Evolutionary conservation across 441 rosid genomes (phyloP), one percentile per base, ranked within the genome.

Genomic region (Isatis lusitanica): DNA sequence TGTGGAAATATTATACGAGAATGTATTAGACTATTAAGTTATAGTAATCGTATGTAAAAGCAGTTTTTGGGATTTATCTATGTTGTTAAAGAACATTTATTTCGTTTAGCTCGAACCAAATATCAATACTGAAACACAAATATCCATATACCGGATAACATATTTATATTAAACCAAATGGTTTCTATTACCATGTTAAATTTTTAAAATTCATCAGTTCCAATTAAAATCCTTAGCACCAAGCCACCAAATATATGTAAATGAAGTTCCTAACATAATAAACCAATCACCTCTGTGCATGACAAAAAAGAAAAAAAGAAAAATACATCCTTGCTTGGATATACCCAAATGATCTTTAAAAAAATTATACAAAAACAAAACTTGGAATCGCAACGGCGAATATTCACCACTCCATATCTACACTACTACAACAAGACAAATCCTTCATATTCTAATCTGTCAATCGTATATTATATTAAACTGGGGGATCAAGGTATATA

Each of bases 321-420:
- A n/a, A n/a, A n/a, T n/a, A n/a, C 42, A 42, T 15, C n/a, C 30
- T 53, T 74, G 16, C 17, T 48, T 59, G 62, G 60, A 64, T 57
- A 63, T 42, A 42, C 38, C 50, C 44, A 55, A 46, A 46, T 56
- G 24, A 12, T 46, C 18, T 38, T 36, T 13, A 38, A 38, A 57
- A 65, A 48, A 66, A 21, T 30, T 48, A 51, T 57, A 48, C 9
- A 28, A 56, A 21, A 28, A 26, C 4, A 55, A 58, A 64, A 21
- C 10, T 48, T 70, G 73, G 76, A 65, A 71, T 76, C 72, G 42
- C 16, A 31, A 28, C 24, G 9, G 8, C 50, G 73, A 71, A 76
- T 71, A 65, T 76, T 71, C 80, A 76, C 73, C 56, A 33, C 66
- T 53, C 44, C 51, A 63, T 13, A 55, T 57, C 67, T 11, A 31